These are phyloP conservation scores for Millerago galiae DNA, from an alignment of 805 yeast species.

Conservation along the genomic window DNA sequence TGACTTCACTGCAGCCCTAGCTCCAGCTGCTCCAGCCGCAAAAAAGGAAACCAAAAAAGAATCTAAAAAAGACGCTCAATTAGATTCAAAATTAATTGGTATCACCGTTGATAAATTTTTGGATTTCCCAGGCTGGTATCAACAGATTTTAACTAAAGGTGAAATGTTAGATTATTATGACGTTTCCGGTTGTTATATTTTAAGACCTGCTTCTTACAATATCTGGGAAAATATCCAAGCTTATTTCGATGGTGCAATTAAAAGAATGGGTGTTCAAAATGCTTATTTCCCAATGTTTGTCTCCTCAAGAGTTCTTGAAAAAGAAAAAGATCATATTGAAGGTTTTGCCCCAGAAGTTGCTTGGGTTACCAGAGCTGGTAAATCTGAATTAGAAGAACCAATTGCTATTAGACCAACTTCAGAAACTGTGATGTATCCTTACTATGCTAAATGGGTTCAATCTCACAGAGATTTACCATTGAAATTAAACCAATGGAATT, in stretches of 20 bases:
- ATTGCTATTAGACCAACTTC: constrained; percentile 99
- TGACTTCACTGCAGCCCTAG: constrained; percentile 38
- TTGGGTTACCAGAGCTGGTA: constrained; percentile 98
- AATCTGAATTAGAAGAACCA: constrained; percentile 92
- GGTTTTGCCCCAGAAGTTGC: constrained; percentile 99
- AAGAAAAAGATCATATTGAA: constrained; percentile 97
- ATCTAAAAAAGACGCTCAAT: constrained; percentile 37
- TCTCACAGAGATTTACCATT: constrained; percentile 97
- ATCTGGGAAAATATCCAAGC: constrained; percentile 93
- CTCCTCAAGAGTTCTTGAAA: constrained; percentile 84
- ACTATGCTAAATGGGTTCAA: constrained; percentile 98
- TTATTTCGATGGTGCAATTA: constrained; percentile 78
- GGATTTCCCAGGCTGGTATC: constrained; percentile 97
- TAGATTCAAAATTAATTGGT: constrained; percentile 89
- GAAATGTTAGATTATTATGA: constrained; percentile 99
- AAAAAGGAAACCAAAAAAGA: constrained; percentile 21
- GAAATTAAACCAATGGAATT: constrained; percentile 97
- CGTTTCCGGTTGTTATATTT: constrained; percentile 96
- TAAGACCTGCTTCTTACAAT: constrained; percentile 91
- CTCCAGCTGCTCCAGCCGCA: constrained; percentile 16
- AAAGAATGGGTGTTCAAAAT: constrained; percentile 84
- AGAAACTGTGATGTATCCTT: constrained; percentile 99
- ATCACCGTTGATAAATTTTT: constrained; percentile 88
- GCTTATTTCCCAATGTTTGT: constrained; percentile 99
- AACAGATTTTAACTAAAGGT: constrained; percentile 91